Evolutionary conservation across 805 yeast genomes (phyloP).

Genomic region (Kurtzmaniella fragi): DNA sequence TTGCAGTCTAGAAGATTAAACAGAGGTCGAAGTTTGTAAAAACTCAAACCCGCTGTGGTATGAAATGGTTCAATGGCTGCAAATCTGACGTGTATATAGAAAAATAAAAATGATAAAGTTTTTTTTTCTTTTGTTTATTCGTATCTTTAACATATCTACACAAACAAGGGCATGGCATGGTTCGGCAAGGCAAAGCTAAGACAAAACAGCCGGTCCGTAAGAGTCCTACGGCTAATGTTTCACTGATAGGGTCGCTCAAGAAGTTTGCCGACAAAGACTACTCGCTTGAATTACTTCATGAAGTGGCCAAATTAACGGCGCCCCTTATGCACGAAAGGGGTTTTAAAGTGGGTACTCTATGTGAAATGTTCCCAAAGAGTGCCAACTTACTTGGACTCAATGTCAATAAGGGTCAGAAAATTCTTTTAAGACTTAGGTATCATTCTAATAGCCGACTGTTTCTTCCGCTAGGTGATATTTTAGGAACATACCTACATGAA

Average conservation of each 20-base stretch:
- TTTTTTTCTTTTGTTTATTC: neutral
- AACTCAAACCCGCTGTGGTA: too few relatives aligned
- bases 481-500: slow-evolving; percentile 88
- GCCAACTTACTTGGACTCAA: slow-evolving; percentile 70
- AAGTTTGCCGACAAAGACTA: slow-evolving; percentile 31
- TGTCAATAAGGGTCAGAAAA: slow-evolving; percentile 70
- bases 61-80: too few relatives aligned
- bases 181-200: slow-evolving; percentile 5
- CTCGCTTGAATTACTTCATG: slow-evolving; percentile 52
- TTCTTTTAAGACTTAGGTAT: slow-evolving; percentile 65
- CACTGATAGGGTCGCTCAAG: slow-evolving; percentile 34
- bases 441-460: slow-evolving; percentile 50
- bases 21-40: too few relatives aligned
- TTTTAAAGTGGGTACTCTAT: slow-evolving; percentile 60
- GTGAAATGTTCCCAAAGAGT: slow-evolving; percentile 79
- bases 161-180: slow-evolving; percentile 9
- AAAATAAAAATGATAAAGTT: too few relatives aligned
- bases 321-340: slow-evolving; percentile 71
- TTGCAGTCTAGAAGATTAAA: too few relatives aligned
- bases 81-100: too few relatives aligned
- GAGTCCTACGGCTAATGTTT: slow-evolving; percentile 27
- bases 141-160: slow-evolving; percentile 1
- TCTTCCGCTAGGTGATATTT: slow-evolving; percentile 55
- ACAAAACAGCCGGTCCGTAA: slow-evolving; percentile 17
- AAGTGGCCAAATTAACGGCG: slow-evolving; percentile 64